A percentile compares a stretch with the other conserved stretches of the same genome.
Evolutionary conservation across 495 filamentous ascomycete species (phyloP).

Genomic region (Xanthoparmelia taractica): DNA sequence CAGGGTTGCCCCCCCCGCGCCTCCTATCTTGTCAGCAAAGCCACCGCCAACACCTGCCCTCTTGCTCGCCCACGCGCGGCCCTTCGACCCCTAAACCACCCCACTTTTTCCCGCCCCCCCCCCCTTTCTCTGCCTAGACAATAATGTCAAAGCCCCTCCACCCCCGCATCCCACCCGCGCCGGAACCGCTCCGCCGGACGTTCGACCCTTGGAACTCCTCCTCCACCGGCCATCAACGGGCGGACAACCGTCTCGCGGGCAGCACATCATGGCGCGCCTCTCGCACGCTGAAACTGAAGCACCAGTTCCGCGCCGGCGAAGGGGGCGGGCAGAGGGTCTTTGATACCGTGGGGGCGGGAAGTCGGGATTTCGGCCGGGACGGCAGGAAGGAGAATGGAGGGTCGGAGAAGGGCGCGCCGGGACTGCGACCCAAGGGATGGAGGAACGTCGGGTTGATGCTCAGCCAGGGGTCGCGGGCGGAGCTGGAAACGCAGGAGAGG

Average conservation of each 20-base stretch:
- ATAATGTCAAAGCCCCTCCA: slow-evolving; percentile 16
- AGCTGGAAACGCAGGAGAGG: slow-evolving; percentile 20
- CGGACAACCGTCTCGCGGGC: slow-evolving; percentile 51
- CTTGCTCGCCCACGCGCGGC: neutral
- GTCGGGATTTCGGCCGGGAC: slow-evolving; percentile 21
- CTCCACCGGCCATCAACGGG: slow-evolving; percentile 72
- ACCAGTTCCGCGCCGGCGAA: slow-evolving; percentile 53
- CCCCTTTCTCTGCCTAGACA: neutral
- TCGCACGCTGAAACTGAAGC: slow-evolving; percentile 54
- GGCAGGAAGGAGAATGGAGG: slow-evolving; percentile 32
- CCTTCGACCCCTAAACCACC: neutral
- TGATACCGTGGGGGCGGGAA: slow-evolving; percentile 46
- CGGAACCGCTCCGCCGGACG: slow-evolving; percentile 41
- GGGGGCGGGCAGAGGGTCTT: slow-evolving; percentile 46
- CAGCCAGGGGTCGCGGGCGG: slow-evolving; percentile 30
- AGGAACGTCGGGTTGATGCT: slow-evolving; percentile 38
- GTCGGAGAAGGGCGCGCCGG: slow-evolving; percentile 38
- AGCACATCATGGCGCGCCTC: slow-evolving; percentile 65
- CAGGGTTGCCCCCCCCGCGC: neutral
- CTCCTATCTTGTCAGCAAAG: too few species aligned
- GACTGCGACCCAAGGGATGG: slow-evolving; percentile 35
- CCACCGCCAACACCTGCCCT: neutral
- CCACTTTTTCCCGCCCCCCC: neutral
- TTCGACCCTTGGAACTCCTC: slow-evolving; percentile 81
- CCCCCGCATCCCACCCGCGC: slow-evolving; percentile 32